Evolutionary conservation across 2,329 filamentous ascomycete genomes (phyloP), one percentile per base, ranked within the genome.

Genomic region (Verticillium klebahnii): DNA sequence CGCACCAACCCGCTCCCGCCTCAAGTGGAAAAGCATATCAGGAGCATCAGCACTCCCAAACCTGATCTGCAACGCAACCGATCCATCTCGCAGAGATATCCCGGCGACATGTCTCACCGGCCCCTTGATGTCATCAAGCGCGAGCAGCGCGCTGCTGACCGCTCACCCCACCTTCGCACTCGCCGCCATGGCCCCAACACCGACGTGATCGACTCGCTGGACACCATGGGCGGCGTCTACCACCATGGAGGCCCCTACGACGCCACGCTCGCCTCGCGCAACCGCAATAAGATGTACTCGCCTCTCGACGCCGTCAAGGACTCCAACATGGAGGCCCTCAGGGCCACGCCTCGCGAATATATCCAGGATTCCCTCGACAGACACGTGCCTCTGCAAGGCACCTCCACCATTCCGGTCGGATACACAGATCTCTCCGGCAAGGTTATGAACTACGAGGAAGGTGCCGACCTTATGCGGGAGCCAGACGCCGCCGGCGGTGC

Each of bases 201-300:
- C 1, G 93, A 98, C 73, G 81, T 82, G 9, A 95, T 98, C 69
- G 94, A 97, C 73, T 79, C 80, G 5, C 85, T 98, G 1, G 94
- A 97, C 71, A 82, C 84, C n/a, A 74, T 82, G 50, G 84, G 85
- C 58, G 82, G 82, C 19, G 77, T 82, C 2, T 97, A 96, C 74
- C 94, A 97, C 74, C 94, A 98, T 69, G 91, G 89, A 66, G 93
- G 94, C 0, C 94, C 94, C 0, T 98, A 91, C 68, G 94, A 98
- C 72, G 92, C 93, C 11, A 89, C 91, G 2, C 81, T 92, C 59
- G 80, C 89, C 1, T 85, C 90, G 14, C 85, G 91, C 57, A 97
- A 97, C 76, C 80, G 77, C 4, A 81, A 86, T 68, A 81, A 79
- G 68, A 75, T 75, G 66, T 80, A 79, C 62, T 88, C 91, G 3